phyloP scores from a whole-genome alignment of 495 filamentous ascomycete species.

The Penicillium nucicola region DNA sequence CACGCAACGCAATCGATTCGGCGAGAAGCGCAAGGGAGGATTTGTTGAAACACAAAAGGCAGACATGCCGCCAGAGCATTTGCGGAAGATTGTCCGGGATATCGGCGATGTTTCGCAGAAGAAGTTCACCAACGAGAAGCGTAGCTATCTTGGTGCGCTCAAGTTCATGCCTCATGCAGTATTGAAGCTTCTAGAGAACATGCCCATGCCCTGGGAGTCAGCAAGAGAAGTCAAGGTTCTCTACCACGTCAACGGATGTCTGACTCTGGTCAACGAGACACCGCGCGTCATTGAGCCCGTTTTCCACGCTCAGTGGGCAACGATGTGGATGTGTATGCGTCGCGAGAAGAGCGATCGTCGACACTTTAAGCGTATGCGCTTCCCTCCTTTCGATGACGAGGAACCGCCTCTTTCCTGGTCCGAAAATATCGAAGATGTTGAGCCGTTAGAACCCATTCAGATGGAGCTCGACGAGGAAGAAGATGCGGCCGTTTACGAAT shows the following conservation, averaged over 20 bases:
- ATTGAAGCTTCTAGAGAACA: constrained; percentile 96
- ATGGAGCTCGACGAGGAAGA: constrained; percentile 98
- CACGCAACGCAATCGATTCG: constrained; percentile 86
- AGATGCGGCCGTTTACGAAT: constrained; percentile 86
- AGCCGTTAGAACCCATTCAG: constrained; percentile 96
- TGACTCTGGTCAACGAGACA: constrained; percentile 96
- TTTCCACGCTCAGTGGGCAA: constrained; percentile 98
- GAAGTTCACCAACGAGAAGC: constrained; percentile 98
- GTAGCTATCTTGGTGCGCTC: constrained; percentile 92
- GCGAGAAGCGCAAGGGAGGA: constrained; percentile 93
- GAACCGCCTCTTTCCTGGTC: constrained; percentile 97
- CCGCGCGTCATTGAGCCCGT: constrained; percentile 97
- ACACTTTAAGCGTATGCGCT: constrained; percentile 98
- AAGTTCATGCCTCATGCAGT: constrained; percentile 99
- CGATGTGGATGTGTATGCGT: constrained; percentile 99
- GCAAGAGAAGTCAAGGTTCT: constrained; percentile 94
- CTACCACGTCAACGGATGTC: constrained; percentile 96
- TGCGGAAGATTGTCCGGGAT: constrained; percentile 97
- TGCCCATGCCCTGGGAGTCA: constrained; percentile 99
- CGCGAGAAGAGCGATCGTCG: constrained; percentile 95
- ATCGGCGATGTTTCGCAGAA: constrained; percentile 99
- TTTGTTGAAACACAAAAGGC: constrained; percentile 98
- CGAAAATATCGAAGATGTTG: constrained; percentile 98
- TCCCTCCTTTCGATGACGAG: constrained; percentile 98
- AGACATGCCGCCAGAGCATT: constrained; percentile 97